These are phyloP conservation scores for Pichia phayaonensis DNA, from an alignment of 805 yeast species.

Conservation along the genomic window DNA sequence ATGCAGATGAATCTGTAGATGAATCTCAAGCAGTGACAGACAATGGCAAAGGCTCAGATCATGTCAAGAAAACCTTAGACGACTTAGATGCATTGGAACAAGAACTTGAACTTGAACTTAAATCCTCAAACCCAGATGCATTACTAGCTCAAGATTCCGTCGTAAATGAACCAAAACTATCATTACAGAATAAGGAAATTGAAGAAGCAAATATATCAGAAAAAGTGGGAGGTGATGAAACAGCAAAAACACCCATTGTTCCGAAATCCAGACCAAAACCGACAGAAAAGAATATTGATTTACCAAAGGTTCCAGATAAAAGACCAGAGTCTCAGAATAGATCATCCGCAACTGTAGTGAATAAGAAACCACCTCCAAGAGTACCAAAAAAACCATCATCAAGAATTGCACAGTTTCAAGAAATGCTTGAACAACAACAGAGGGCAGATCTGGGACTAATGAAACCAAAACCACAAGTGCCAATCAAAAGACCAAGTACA, in stretches of 20 bases:
- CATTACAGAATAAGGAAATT: not conserved
- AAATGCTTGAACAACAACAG: conserved; percentile 54
- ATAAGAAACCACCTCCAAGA: conserved; percentile 45
- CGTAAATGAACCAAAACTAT: not conserved
- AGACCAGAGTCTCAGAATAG: not conserved
- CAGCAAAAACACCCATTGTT: conserved; percentile 3
- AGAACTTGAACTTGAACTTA: not conserved
- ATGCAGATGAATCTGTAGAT: too few species aligned
- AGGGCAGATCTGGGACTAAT: conserved; percentile 27
- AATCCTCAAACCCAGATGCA: not conserved
- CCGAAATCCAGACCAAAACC: conserved; percentile 12
- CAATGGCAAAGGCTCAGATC: not conserved
- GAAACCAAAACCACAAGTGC: conserved; percentile 17
- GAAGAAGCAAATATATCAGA: not conserved
- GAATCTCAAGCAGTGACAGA: too few species aligned
- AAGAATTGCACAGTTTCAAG: conserved; percentile 74
- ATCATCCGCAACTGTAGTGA: too few species aligned
- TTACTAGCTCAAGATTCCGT: not conserved
- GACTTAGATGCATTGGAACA: not conserved
- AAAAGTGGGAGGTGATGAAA: not conserved
- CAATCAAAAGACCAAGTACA: conserved; percentile 17
- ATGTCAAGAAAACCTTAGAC: not conserved
- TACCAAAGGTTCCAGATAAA: not conserved
- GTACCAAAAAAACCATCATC: conserved; percentile 75
- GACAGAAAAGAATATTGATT: not conserved